Conservation (phyloP, 2,329 filamentous ascomycete species). For the Aureobasidium sp. region DNA sequence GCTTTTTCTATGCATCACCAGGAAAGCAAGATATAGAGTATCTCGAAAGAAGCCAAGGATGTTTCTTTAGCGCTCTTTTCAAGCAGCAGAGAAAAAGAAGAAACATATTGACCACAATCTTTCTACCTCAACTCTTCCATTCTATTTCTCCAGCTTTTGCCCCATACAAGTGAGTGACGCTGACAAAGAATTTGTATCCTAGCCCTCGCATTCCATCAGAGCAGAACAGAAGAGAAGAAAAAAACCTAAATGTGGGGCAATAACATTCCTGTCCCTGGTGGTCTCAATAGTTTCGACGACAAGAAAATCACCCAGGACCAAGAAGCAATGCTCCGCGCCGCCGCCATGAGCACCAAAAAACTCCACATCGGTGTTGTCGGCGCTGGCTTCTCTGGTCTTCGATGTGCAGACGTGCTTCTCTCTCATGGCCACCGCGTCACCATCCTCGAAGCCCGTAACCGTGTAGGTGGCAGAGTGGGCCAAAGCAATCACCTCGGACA, state of each 20-base stretch:
- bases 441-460: constrained; percentile 58
- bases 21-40: background rate
- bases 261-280: constrained; percentile 7
- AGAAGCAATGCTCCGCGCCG: constrained; percentile 7
- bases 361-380: constrained; percentile 54
- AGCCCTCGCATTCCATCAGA: background rate
- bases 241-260: constrained; percentile 6
- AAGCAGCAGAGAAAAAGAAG: background rate
- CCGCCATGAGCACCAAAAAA: background rate
- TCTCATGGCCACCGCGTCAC: constrained; percentile 59
- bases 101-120: background rate
- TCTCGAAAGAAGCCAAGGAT: background rate
- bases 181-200: background rate
- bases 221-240: background rate
- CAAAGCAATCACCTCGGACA: constrained; percentile 37
- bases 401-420: constrained; percentile 60
- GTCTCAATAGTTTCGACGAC: background rate
- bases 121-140: background rate
- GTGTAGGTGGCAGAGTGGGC: constrained; percentile 57
- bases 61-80: background rate
- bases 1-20: no score
- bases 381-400: constrained; percentile 61
- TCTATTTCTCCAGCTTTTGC: background rate
- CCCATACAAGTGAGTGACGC: background rate
- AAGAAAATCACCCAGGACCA: background rate